Conservation (phyloP, 1,284 basidiomycete genomes). For the Lentinus polychrous region DNA sequence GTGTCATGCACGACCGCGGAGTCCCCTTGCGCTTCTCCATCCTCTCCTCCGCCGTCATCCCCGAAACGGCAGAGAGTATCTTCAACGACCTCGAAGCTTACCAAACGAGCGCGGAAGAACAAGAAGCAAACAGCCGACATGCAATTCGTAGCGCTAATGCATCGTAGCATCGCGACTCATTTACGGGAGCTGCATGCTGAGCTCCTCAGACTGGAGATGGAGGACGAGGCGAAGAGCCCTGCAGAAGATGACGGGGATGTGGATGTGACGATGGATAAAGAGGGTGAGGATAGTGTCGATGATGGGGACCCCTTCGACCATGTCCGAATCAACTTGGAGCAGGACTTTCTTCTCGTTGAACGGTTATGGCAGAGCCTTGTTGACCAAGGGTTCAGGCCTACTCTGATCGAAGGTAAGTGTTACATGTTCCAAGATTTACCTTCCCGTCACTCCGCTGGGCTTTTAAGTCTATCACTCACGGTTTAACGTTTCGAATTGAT, state of each 20-base stretch:
- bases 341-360: slow-evolving; percentile 27
- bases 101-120: slow-evolving; percentile 29
- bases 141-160: slow-evolving; percentile 33
- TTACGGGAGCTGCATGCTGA: slow-evolving; percentile 8
- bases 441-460: too few species aligned
- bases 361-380: slow-evolving; percentile 24
- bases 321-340: slow-evolving; percentile 10
- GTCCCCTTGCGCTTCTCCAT: neutral
- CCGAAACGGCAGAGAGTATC: neutral
- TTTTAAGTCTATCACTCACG: too few species aligned
- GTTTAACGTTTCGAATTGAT: neutral
- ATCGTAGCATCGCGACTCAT: slow-evolving; percentile 29
- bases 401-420: slow-evolving; percentile 7
- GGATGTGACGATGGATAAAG: neutral
- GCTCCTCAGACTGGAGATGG: neutral
- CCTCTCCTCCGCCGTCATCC: neutral
- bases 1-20: neutral
- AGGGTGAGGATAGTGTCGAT: slow-evolving; percentile 2
- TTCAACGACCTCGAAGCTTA: slow-evolving; percentile 13
- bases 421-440: slow-evolving; percentile 11
- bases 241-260: neutral
- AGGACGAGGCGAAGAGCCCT: neutral
- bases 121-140: slow-evolving; percentile 30
- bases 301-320: slow-evolving; percentile 11
- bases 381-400: slow-evolving; percentile 26